Evolutionary conservation across 2,329 filamentous ascomycete species (phyloP).

Genomic region (Gliomastix tumulicola): DNA sequence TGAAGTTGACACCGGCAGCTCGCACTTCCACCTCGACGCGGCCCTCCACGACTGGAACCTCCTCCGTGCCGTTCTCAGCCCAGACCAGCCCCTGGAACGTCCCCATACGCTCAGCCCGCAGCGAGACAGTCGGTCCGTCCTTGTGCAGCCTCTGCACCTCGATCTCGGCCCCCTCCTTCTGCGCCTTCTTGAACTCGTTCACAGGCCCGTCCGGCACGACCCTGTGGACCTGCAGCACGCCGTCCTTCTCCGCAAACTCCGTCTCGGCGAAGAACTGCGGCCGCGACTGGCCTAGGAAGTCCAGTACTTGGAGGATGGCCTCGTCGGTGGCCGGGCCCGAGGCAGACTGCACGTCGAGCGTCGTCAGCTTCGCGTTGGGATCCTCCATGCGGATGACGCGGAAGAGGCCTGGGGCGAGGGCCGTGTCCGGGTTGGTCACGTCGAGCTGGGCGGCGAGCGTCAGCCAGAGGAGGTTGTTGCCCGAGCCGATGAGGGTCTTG

Average conservation of each 20-base stretch:
- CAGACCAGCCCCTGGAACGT: background rate
- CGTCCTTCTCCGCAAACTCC: background rate
- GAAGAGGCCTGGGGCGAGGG: background rate
- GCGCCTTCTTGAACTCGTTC: background rate
- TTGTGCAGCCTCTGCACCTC: background rate
- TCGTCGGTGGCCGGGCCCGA: background rate
- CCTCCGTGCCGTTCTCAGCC: background rate
- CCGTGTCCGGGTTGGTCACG: background rate
- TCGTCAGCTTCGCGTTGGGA: background rate
- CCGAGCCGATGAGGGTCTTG: background rate
- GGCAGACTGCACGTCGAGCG: background rate
- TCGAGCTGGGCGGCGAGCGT: background rate
- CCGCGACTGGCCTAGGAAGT: background rate
- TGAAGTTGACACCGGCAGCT: constrained; percentile 15
- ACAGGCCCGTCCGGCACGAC: background rate
- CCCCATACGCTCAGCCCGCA: background rate
- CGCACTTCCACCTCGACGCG: constrained; percentile 10
- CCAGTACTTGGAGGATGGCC: background rate
- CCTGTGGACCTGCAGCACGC: background rate
- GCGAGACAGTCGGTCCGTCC: background rate
- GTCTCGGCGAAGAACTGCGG: background rate
- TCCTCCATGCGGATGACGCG: background rate
- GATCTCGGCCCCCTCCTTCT: background rate
- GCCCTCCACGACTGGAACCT: background rate
- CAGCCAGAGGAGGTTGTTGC: background rate